These are phyloP conservation scores for Carex littledalei DNA, from an alignment of 176 grass and related monocot species.

Conservation along the genomic window DNA sequence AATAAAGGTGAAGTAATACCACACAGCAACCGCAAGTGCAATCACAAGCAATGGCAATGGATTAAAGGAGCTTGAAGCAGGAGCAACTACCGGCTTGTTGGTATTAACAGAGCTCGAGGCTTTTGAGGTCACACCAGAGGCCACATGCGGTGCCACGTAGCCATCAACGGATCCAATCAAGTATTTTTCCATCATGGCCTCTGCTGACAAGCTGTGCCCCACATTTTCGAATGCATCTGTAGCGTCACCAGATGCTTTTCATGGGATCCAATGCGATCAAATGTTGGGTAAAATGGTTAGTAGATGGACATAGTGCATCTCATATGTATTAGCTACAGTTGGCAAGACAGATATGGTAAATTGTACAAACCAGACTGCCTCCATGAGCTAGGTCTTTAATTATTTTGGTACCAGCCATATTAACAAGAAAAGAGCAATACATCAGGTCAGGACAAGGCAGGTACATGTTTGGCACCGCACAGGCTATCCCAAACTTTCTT, in stretches of 20 bases:
- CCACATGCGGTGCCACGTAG: background rate
- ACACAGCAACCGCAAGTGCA: constrained; percentile 46
- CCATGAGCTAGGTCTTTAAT: background rate
- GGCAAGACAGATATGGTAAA: background rate
- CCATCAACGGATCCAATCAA: constrained; percentile 44
- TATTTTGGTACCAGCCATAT: background rate
- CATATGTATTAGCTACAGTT: background rate
- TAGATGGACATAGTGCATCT: background rate
- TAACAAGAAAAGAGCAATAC: background rate
- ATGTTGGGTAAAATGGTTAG: background rate
- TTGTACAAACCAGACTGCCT: too few relatives aligned
- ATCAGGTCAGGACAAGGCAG: background rate
- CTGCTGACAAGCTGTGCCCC: constrained; percentile 64
- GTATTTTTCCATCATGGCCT: constrained; percentile 57
- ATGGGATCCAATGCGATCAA: background rate
- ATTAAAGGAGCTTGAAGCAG: constrained; percentile 36
- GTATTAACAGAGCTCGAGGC: constrained; percentile 18
- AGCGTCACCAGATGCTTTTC: constrained; percentile 56
- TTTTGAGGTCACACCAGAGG: background rate
- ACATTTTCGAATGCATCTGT: constrained; percentile 67
- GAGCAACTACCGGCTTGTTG: constrained; percentile 31
- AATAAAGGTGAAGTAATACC: constrained; percentile 64
- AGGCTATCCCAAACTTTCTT: background rate
- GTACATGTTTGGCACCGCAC: background rate
- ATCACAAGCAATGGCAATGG: constrained; percentile 50